phyloP scores from a whole-genome alignment of 352 stramenopile species.

The Pythium utonaiense region DNA sequence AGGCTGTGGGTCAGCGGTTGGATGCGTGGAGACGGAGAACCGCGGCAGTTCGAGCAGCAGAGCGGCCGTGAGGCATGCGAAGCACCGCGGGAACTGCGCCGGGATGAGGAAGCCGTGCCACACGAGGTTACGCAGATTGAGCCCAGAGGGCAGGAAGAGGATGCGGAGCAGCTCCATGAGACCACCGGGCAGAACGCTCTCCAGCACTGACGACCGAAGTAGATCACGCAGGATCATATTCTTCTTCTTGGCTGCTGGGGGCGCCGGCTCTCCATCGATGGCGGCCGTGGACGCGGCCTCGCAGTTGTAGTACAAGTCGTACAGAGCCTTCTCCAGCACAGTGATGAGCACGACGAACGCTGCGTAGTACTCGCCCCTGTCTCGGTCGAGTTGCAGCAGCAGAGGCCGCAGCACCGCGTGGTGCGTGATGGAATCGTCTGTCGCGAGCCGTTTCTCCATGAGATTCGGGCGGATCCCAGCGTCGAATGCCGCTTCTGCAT shows the following conservation, averaged over 20 bases:
- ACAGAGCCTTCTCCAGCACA: conserved; percentile 57
- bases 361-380: conserved; percentile 50
- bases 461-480: neutral
- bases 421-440: conserved; percentile 29
- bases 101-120: conserved; percentile 67
- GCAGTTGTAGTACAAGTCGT: conserved; percentile 42
- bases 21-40: neutral
- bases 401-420: conserved; percentile 24
- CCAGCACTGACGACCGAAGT: conserved; percentile 41
- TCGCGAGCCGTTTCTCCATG: neutral
- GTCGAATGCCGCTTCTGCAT: conserved; percentile 31
- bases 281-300: neutral
- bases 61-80: conserved; percentile 42
- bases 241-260: conserved; percentile 29
- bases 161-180: conserved; percentile 46
- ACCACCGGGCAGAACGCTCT: conserved; percentile 28
- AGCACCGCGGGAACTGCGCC: conserved; percentile 51
- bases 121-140: conserved; percentile 68
- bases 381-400: conserved; percentile 18
- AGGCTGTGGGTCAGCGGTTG: neutral
- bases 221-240: conserved; percentile 70
- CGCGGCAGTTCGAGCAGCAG: conserved; percentile 40
- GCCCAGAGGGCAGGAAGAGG: conserved; percentile 52
- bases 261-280: neutral
- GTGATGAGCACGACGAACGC: conserved; percentile 52